These are phyloP conservation scores for Silene conica DNA, from an alignment of 148 eudicot genomes.

Conservation along the genomic window DNA sequence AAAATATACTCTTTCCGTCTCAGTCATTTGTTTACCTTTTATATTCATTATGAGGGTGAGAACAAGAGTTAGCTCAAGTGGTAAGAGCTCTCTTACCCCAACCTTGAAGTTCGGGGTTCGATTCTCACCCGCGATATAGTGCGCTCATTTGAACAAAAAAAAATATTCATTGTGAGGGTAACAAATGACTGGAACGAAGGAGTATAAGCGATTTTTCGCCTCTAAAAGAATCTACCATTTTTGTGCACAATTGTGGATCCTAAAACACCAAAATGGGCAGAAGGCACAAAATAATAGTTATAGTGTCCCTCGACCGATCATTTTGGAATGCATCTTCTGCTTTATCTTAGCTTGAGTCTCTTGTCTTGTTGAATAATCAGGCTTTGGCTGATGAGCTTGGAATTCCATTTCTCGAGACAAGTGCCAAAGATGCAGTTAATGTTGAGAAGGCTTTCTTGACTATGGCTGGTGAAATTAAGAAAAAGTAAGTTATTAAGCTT, in stretches of 20 bases:
- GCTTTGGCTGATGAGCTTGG: conserved; percentile 96
- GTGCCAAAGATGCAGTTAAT: conserved; percentile 89
- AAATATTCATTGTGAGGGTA: too few relatives aligned
- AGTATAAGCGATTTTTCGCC: too few relatives aligned
- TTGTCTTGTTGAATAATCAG: conserved; percentile 30
- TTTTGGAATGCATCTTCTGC: background rate
- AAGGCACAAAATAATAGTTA: background rate
- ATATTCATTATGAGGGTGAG: background rate
- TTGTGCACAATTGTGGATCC: background rate
- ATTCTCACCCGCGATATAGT: too few relatives aligned
- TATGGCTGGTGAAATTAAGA: conserved; percentile 84
- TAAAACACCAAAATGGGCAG: background rate
- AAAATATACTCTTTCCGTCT: background rate
- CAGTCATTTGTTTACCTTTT: background rate
- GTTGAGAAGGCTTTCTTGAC: conserved; percentile 96
- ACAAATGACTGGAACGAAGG: background rate
- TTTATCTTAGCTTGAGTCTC: conserved; percentile 4
- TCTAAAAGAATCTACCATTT: background rate
- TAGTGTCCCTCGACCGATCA: background rate
- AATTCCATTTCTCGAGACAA: conserved; percentile 92
- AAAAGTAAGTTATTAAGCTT: conserved; percentile 42
- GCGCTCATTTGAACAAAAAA: too few relatives aligned
- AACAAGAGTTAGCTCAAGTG: too few relatives aligned
- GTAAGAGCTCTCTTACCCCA: too few relatives aligned
- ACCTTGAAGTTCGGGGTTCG: too few relatives aligned